These are phyloP conservation scores for Oryza longistaminata DNA, from an alignment of 176 grass and related monocot species.

Conservation along the genomic window DNA sequence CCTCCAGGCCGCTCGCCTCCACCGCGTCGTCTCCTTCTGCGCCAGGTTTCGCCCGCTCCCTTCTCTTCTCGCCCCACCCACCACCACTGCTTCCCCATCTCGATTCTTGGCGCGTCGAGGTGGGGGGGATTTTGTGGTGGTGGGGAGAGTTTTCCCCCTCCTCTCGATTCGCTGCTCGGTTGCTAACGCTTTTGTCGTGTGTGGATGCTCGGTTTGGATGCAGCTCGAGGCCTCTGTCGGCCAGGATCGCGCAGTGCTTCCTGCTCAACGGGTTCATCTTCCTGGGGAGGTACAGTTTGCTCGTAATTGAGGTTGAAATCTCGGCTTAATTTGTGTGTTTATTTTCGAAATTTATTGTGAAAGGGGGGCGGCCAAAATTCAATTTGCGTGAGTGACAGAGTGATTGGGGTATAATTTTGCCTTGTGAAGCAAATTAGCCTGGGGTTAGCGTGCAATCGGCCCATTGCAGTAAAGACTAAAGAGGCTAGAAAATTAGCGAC, in stretches of 20 bases:
- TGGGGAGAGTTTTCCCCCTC: background rate
- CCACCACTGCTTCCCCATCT: background rate
- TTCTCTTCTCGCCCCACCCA: no score
- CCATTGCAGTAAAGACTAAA: no score
- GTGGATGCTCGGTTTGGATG: no score
- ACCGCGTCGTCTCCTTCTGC: conserved; percentile 70
- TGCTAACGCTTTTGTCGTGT: conserved; percentile 6
- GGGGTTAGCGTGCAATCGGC: background rate
- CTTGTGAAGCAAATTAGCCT: background rate
- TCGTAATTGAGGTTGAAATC: conserved; percentile 22
- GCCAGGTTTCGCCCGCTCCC: conserved; percentile 41
- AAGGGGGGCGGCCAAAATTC: no score
- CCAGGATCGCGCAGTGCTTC: conserved; percentile 89
- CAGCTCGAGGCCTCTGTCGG: conserved; percentile 66
- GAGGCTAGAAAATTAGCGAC: background rate
- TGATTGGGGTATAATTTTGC: background rate
- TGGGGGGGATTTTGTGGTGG: background rate
- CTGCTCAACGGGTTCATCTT: conserved; percentile 92
- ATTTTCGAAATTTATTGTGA: background rate
- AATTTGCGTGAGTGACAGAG: background rate
- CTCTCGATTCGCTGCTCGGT: background rate
- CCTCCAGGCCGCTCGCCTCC: conserved; percentile 76
- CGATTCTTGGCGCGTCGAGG: background rate
- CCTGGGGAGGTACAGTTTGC: conserved; percentile 72
- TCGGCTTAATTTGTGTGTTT: background rate